Percentiles rank a stretch among this genome's conserved stretches.
These are phyloP conservation scores for Erythrophleum ivorense DNA, from an alignment of 331 rosid genomes.

Conservation along the genomic window DNA sequence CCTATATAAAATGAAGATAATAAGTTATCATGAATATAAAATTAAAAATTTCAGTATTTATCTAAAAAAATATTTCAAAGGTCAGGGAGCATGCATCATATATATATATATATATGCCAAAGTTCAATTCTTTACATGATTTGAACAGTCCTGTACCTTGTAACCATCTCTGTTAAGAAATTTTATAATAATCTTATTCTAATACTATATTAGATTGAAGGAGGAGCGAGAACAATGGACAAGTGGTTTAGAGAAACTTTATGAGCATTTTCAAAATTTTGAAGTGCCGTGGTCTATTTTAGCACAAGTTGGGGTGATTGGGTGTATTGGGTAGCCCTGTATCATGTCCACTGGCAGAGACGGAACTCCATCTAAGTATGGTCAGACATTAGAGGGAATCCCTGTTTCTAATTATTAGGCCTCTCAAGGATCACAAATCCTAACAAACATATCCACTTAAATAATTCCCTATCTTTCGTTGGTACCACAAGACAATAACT, in stretches of 20 bases:
- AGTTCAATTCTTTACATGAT: no score
- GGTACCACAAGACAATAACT: not conserved
- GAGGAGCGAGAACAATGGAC: not conserved
- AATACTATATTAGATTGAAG: not conserved
- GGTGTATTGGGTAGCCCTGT: not conserved
- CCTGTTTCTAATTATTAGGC: not conserved
- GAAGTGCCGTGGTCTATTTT: not conserved
- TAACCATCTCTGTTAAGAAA: not conserved
- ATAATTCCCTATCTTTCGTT: slow-evolving; percentile 30
- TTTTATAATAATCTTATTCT: not conserved
- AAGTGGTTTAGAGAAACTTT: not conserved
- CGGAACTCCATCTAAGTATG: not conserved
- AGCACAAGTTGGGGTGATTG: not conserved
- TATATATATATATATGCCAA: no score
- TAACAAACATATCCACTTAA: slow-evolving; percentile 37
- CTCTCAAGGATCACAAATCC: slow-evolving; percentile 38
- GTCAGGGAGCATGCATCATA: no score
- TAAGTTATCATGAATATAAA: not conserved
- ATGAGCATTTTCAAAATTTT: not conserved
- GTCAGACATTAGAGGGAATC: slow-evolving; percentile 19
- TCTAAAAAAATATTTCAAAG: not conserved
- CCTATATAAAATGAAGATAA: not conserved
- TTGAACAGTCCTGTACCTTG: no score
- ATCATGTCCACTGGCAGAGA: slow-evolving; percentile 5
- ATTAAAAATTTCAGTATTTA: not conserved